These are phyloP conservation scores for Fusarium setosum DNA, from an alignment of 2,329 filamentous ascomycete genomes.

Conservation along the genomic window DNA sequence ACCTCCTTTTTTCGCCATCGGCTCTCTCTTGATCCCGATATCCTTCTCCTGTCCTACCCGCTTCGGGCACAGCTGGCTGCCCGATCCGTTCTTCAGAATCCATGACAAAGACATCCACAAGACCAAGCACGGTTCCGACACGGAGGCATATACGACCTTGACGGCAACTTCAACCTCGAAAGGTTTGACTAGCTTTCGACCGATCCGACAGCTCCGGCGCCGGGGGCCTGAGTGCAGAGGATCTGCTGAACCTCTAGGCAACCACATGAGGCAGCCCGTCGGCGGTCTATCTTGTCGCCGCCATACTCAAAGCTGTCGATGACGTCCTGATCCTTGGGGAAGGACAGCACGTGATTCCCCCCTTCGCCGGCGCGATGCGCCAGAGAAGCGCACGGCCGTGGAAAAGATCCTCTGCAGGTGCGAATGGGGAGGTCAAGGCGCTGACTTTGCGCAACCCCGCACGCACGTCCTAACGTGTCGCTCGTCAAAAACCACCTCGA, in stretches of 20 bases:
- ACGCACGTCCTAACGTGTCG: too few relatives aligned
- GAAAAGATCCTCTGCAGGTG: too few relatives aligned
- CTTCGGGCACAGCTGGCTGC: slow-evolving; percentile 47
- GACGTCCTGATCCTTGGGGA: too few relatives aligned
- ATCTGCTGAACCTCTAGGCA: slow-evolving; percentile 50
- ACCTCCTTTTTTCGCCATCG: slow-evolving; percentile 52
- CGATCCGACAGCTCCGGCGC: slow-evolving; percentile 56
- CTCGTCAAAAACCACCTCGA: too few relatives aligned
- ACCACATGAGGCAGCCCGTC: too few relatives aligned
- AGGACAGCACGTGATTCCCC: too few relatives aligned
- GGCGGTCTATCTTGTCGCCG: too few relatives aligned
- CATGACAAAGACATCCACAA: slow-evolving; percentile 53
- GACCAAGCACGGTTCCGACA: slow-evolving; percentile 59
- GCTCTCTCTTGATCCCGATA: slow-evolving; percentile 54
- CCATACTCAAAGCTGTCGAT: too few relatives aligned
- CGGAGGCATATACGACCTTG: slow-evolving; percentile 59
- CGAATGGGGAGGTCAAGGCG: too few relatives aligned
- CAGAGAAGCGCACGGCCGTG: too few relatives aligned
- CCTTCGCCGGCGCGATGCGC: too few relatives aligned
- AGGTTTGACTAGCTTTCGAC: slow-evolving; percentile 62
- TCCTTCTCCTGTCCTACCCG: slow-evolving; percentile 58
- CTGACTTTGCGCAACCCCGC: too few relatives aligned
- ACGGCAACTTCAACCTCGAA: slow-evolving; percentile 60
- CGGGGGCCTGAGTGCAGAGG: slow-evolving; percentile 47
- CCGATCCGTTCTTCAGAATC: slow-evolving; percentile 52